These are phyloP conservation scores for Gloeopeniophorella convolvens DNA, from an alignment of 768 basidiomycete species.

Conservation along the genomic window DNA sequence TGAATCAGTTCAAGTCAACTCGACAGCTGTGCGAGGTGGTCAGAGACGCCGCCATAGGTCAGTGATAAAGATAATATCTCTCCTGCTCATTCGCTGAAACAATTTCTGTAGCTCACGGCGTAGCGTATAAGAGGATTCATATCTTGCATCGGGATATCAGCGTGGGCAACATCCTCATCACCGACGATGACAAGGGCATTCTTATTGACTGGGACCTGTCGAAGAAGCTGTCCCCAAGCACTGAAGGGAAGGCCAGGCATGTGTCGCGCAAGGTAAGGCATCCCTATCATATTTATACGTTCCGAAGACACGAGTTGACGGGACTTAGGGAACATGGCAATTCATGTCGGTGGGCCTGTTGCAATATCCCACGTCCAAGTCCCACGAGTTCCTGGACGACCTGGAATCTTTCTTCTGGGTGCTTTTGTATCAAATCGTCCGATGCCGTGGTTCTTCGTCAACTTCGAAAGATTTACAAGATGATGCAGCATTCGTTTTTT, in stretches of 20 bases:
- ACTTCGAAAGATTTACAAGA: too few species aligned
- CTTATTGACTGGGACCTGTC: conserved; percentile 7
- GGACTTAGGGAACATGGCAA: conserved; percentile 19
- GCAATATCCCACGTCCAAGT: background rate
- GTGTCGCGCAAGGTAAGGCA: background rate
- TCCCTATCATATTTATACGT: background rate
- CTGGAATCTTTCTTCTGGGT: conserved; percentile 20
- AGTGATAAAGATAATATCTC: background rate
- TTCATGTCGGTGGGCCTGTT: conserved; percentile 11
- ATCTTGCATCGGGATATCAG: conserved; percentile 10
- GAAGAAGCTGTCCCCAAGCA: background rate
- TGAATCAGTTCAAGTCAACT: conserved; percentile 1
- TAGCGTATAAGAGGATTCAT: background rate
- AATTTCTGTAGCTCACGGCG: background rate
- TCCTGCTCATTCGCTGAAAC: background rate
- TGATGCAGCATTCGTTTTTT: background rate
- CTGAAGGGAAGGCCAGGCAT: background rate
- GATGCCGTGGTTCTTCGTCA: too few species aligned
- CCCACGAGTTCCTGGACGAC: conserved; percentile 14
- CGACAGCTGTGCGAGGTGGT: background rate
- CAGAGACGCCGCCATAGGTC: background rate
- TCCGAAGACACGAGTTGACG: background rate
- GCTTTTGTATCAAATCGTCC: background rate
- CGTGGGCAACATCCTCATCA: conserved; percentile 1
- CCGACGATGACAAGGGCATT: background rate